A percentile compares a stretch with the other conserved stretches of the same genome.
Conservation (phyloP, 495 filamentous ascomycete genomes). For the Schizothecium vesticola region DNA sequence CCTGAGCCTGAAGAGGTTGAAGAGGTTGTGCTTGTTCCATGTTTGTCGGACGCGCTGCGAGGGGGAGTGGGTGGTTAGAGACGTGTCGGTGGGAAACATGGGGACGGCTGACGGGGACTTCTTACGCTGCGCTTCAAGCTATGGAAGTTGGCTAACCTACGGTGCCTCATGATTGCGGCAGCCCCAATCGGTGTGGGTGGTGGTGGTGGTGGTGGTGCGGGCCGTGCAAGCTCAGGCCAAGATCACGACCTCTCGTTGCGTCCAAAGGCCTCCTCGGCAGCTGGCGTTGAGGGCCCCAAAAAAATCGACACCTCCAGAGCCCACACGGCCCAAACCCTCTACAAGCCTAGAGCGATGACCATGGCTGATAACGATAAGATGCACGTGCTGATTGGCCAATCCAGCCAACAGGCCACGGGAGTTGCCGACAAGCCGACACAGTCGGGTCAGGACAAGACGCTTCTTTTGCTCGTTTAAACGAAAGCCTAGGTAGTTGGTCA, state of each 20-base stretch:
- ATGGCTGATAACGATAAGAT: not conserved
- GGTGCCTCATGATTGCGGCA: conserved; percentile 48
- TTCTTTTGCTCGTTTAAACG: no score
- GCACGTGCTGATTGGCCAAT: not conserved
- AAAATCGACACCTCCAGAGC: not conserved
- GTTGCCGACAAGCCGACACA: no score
- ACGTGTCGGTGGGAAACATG: conserved; percentile 5
- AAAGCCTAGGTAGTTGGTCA: no score
- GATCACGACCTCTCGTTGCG: not conserved
- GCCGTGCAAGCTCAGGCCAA: not conserved
- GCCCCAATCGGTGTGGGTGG: conserved; percentile 1
- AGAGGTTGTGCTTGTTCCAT: conserved; percentile 97
- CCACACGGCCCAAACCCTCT: not conserved
- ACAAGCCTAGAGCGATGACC: not conserved
- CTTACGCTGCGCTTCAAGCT: conserved; percentile 58
- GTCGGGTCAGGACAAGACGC: no score
- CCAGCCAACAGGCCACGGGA: no score
- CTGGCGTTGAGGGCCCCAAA: not conserved
- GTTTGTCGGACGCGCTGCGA: conserved; percentile 84
- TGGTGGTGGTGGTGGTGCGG: not conserved
- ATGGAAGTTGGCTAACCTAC: conserved; percentile 49
- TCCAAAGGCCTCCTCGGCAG: not conserved
- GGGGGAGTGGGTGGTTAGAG: conserved; percentile 18
- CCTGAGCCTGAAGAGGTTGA: conserved; percentile 61
- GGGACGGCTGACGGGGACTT: conserved; percentile 6